Evolutionary conservation across 345 rosid species (phyloP).

Genomic region (Litchi chinensis): DNA sequence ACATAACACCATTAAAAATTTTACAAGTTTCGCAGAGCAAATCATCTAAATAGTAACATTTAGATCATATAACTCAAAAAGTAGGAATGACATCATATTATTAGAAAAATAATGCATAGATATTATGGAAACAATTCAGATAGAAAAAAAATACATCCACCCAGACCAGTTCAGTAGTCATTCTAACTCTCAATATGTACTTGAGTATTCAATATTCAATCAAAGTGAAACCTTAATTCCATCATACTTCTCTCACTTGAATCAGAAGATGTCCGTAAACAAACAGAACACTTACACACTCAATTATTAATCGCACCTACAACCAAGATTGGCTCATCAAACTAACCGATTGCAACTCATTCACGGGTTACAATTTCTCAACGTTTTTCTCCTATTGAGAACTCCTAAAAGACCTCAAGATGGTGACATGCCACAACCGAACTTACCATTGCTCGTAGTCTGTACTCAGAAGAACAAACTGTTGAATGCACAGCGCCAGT

Average conservation of each 20-base stretch:
- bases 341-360: neutral
- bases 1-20: constrained; percentile 13
- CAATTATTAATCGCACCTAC: neutral
- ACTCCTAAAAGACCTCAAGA: neutral
- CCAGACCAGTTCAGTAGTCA: neutral
- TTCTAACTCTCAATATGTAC: neutral
- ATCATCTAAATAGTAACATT: neutral
- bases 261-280: neutral
- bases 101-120: neutral
- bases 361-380: neutral
- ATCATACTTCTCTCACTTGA: neutral
- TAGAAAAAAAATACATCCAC: neutral
- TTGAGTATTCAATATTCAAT: neutral
- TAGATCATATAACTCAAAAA: neutral
- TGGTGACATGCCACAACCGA: neutral
- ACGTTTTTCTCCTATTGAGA: neutral
- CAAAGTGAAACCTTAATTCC: neutral
- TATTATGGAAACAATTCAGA: neutral
- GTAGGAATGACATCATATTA: neutral
- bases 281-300: neutral
- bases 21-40: neutral
- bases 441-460: constrained; percentile 71
- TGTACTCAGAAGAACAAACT: constrained; percentile 69
- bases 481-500: constrained; percentile 46
- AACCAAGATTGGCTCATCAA: neutral